Conservation (phyloP, 2,329 filamentous ascomycete genomes). For the Colletotrichum lini region DNA sequence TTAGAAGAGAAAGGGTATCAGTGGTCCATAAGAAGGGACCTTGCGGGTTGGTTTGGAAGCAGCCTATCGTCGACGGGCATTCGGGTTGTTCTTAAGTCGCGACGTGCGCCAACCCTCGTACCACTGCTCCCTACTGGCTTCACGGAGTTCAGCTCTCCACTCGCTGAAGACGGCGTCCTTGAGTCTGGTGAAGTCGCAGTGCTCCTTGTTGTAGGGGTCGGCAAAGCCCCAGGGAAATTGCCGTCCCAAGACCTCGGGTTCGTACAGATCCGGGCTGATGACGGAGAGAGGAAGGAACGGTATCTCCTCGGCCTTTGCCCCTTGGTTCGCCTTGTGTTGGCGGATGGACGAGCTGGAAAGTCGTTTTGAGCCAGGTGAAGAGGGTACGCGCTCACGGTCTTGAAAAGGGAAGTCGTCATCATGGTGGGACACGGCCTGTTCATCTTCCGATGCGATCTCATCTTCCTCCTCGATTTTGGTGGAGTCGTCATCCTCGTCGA, state of each 20-base stretch:
- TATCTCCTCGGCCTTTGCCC: conserved; percentile 64
- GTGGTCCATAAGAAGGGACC: conserved; percentile 2
- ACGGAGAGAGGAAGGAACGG: conserved; percentile 91
- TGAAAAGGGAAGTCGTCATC: conserved; percentile 59
- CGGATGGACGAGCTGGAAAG: conserved; percentile 63
- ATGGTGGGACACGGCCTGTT: conserved; percentile 47
- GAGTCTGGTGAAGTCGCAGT: conserved; percentile 93
- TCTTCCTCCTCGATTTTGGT: conserved; percentile 70
- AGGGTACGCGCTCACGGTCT: conserved; percentile 47
- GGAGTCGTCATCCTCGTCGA: conserved; percentile 80
- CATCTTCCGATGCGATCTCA: conserved; percentile 56
- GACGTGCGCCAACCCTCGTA: conserved; percentile 95
- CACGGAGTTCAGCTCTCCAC: conserved; percentile 91
- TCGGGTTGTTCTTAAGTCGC: conserved; percentile 70
- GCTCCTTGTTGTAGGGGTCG: conserved; percentile 89
- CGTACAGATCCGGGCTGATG: conserved; percentile 93
- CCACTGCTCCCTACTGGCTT: conserved; percentile 92
- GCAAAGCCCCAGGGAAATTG: conserved; percentile 98
- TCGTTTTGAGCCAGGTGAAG: conserved; percentile 59
- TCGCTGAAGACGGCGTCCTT: conserved; percentile 94
- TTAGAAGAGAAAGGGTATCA: conserved; percentile 42
- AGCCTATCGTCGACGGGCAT: conserved; percentile 53
- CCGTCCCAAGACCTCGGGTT: conserved; percentile 83
- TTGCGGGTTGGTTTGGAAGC: conserved; percentile 12
- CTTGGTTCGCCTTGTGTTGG: conserved; percentile 61